Base-by-base conservation (phyloP, 2,329 filamentous ascomycete genomes). In the Periconia sp. region DNA sequence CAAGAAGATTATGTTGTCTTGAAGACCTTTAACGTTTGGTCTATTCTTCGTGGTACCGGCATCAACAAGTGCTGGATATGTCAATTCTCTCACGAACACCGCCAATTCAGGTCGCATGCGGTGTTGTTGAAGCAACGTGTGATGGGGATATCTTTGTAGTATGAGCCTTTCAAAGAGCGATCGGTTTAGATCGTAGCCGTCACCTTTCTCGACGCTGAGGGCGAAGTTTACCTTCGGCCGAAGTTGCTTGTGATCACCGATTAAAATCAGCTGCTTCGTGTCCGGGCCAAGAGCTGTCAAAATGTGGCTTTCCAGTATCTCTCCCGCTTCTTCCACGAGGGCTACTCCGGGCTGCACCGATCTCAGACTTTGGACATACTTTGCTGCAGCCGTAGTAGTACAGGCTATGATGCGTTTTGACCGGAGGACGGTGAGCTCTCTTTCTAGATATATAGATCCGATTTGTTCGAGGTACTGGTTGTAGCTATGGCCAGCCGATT, bases 211-310 rank as follows among this genome's bases (percentile, higher is more conserved):
- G 0, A 87, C 79, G 0, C 78, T 84, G 0, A 91, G 68, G 0
- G 67, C 70, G 58, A 85, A 89, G 33, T 82, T 85, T 43, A 84
- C 77, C 59, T 90, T 89, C 0, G 88, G 89, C 0, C 87, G 82
- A 0, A 91, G 78, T 57, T 91, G 89, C 51, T 87, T 82, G 64
- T 91, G 88, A 50, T 91, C 89, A 0, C 89, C 88, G 10, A 91
- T 91, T 2, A 90, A 69, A 0, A 91, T 79, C 1, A 90, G 65
- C 40, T 91, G 86, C 54, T 88, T 81, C 0, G 82, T 82, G 0
- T 78, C 70, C 0, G 79, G 68, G 0, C 77, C 75, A 50, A 91
- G 61, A 0, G 88, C 82, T 0, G 87, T 82, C 0, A 91, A 69
- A 1, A 88, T 76, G 58, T 91, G 88, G 1, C 80, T 79, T 65